These are phyloP conservation scores for Fonsecaea pedrosoi DNA, from an alignment of 2,329 filamentous ascomycete species.

Conservation along the genomic window DNA sequence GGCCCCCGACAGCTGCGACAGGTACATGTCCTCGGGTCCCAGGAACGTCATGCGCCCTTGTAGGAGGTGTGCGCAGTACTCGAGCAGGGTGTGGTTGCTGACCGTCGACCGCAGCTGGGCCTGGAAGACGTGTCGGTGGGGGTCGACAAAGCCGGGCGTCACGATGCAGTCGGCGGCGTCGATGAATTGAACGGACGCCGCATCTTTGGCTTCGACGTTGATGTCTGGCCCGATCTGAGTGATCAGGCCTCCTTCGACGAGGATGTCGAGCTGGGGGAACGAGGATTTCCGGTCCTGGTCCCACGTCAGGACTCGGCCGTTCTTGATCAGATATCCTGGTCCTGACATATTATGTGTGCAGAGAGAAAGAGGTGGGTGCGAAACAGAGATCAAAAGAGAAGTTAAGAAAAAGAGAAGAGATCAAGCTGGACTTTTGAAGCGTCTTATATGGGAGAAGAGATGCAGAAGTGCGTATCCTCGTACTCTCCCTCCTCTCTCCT, in stretches of 20 bases:
- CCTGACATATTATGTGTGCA: background rate
- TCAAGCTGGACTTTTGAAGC: too few relatives aligned
- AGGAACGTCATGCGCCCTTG: constrained; percentile 48
- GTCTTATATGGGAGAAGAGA: background rate
- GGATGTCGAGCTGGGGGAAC: constrained; percentile 21
- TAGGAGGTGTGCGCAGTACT: constrained; percentile 52
- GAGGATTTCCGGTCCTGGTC: background rate
- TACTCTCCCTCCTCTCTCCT: too few relatives aligned
- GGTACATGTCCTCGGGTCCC: constrained; percentile 52
- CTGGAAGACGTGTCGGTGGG: constrained; percentile 53
- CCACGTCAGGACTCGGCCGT: background rate
- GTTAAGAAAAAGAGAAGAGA: background rate
- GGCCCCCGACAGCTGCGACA: constrained; percentile 42
- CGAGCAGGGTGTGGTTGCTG: constrained; percentile 48
- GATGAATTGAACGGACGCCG: constrained; percentile 42
- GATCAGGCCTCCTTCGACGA: constrained; percentile 19
- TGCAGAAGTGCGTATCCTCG: too few relatives aligned
- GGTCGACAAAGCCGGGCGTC: constrained; percentile 44
- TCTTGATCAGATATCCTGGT: constrained; percentile 16
- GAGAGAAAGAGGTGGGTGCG: background rate
- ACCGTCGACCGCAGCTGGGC: constrained; percentile 48
- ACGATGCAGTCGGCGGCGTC: constrained; percentile 47
- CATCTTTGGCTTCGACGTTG: background rate
- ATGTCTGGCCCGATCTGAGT: constrained; percentile 16
- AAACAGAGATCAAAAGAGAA: background rate